phyloP scores from a whole-genome alignment of 2,329 filamentous ascomycete genomes.

The Aspergillus sp. region DNA sequence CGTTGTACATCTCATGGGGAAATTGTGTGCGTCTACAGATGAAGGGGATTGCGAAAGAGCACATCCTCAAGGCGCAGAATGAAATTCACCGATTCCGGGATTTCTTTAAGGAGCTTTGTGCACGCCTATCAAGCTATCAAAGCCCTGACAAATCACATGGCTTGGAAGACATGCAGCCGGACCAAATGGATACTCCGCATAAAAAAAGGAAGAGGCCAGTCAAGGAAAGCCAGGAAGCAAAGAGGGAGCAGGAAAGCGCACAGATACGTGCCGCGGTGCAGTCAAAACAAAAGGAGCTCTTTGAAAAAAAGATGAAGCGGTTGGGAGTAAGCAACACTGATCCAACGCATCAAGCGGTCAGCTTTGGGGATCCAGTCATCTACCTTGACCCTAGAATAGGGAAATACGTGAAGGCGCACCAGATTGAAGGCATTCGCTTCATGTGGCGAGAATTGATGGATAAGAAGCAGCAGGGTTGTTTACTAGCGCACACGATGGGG shows the following conservation, averaged over 20 bases:
- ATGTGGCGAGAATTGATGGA: conserved; percentile 83
- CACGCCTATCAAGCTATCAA: conserved; percentile 19
- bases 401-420: conserved; percentile 70
- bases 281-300: conserved; percentile 46
- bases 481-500: conserved; percentile 88
- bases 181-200: conserved; percentile 32
- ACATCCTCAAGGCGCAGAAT: conserved; percentile 22
- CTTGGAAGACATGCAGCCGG: neutral
- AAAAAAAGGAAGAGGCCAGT: conserved; percentile 49
- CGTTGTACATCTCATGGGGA: conserved; percentile 34
- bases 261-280: conserved; percentile 55
- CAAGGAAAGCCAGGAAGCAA: conserved; percentile 50
- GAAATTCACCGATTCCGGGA: conserved; percentile 24
- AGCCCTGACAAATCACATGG: conserved; percentile 7
- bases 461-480: conserved; percentile 66
- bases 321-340: conserved; percentile 34
- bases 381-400: conserved; percentile 64
- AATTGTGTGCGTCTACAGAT: conserved; percentile 19
- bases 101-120: conserved; percentile 31
- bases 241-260: conserved; percentile 57
- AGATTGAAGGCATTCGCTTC: conserved; percentile 78
- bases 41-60: conserved; percentile 19
- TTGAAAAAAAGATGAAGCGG: conserved; percentile 31
- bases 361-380: conserved; percentile 43
- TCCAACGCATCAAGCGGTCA: conserved; percentile 49